These are phyloP conservation scores for Sclerotinia trifoliorum DNA, from an alignment of 2,329 filamentous ascomycete species.

Conservation along the genomic window DNA sequence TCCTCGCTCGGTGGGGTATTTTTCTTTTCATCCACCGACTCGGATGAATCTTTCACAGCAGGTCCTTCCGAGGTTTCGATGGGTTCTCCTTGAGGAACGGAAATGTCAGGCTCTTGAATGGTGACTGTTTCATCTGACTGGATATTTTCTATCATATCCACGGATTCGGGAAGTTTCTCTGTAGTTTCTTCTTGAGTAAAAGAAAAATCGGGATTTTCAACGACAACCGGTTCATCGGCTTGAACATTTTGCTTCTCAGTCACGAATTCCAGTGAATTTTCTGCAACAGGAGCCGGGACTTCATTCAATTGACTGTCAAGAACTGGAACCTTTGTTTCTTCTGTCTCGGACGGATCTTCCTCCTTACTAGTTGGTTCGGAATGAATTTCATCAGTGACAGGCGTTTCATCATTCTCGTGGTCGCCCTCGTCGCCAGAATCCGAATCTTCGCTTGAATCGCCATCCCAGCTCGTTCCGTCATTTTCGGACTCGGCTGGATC, in stretches of 20 bases:
- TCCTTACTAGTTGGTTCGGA: not conserved
- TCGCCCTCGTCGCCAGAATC: not conserved
- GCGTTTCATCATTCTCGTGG: not conserved
- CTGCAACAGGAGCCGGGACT: not conserved
- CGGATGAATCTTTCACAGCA: not conserved
- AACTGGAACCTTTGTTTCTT: not conserved
- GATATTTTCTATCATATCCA: not conserved
- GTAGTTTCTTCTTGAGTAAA: not conserved
- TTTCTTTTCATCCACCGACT: not conserved
- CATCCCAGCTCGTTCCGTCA: conserved; percentile 4
- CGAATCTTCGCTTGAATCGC: not conserved
- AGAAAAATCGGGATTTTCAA: not conserved
- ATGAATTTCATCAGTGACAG: not conserved
- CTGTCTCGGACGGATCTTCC: not conserved
- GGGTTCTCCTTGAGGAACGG: not conserved
- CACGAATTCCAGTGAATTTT: not conserved
- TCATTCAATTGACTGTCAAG: not conserved
- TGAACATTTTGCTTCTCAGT: not conserved
- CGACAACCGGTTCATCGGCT: not conserved
- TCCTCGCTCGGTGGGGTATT: not conserved
- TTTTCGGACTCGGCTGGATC: not conserved
- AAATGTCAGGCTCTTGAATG: not conserved
- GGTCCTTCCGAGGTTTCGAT: not conserved
- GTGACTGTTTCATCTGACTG: not conserved
- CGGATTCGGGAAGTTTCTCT: not conserved